A percentile compares a stretch with the other conserved stretches of the same genome.
phyloP scores from a whole-genome alignment of 2,329 filamentous ascomycete species.

The Penicillium frequentans region DNA sequence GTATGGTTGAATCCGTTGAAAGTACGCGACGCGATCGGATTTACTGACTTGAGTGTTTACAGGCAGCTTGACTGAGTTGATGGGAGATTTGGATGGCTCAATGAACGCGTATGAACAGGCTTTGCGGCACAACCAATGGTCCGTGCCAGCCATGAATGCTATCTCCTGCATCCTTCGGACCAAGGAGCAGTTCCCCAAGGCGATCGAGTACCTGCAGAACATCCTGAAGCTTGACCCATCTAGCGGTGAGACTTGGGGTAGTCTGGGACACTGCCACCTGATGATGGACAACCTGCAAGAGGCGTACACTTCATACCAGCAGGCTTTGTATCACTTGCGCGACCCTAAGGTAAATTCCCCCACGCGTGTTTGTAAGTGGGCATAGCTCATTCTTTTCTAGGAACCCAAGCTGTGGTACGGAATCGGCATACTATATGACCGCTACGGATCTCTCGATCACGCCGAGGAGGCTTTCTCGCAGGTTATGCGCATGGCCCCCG shows the following conservation, averaged over 20 bases:
- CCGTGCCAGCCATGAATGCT: conserved; percentile 87
- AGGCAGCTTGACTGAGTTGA: conserved; percentile 84
- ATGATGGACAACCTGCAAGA: conserved; percentile 99
- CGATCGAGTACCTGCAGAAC: conserved; percentile 86
- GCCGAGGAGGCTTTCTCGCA: conserved; percentile 98
- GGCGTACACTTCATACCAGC: conserved; percentile 94
- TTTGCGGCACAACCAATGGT: conserved; percentile 82
- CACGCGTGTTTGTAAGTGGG: background rate
- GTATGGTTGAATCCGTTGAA: conserved; percentile 50
- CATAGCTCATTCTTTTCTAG: conserved; percentile 44
- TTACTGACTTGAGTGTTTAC: conserved; percentile 13
- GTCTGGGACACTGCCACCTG: conserved; percentile 93
- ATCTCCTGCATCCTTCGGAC: conserved; percentile 89
- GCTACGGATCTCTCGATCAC: conserved; percentile 94
- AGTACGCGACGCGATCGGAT: conserved; percentile 1
- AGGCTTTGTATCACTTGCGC: conserved; percentile 85
- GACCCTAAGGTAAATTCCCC: conserved; percentile 73
- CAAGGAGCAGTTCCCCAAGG: conserved; percentile 90
- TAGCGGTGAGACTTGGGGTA: conserved; percentile 96
- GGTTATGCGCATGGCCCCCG: conserved; percentile 97
- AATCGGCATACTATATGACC: conserved; percentile 94
- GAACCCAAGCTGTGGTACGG: conserved; percentile 99
- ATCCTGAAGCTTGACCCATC: conserved; percentile 85
- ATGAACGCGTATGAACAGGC: conserved; percentile 89
- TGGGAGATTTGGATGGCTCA: conserved; percentile 85